Conservation (phyloP, 2,329 filamentous ascomycete genomes). For the Chaetomium globosum region DNA sequence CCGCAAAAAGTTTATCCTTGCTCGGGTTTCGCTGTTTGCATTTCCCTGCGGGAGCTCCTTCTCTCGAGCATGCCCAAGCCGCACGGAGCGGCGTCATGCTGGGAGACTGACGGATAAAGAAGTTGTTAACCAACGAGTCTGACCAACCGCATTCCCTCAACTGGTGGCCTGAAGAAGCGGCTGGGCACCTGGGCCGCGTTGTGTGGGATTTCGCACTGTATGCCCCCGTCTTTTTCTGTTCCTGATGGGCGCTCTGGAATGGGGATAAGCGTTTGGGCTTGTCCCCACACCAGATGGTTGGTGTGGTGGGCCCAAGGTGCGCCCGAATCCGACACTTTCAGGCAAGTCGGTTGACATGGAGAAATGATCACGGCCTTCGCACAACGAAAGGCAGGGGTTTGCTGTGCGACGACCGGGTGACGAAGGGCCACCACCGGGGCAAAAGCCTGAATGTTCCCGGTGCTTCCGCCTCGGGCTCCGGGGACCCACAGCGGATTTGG, state of each 20-base stretch:
- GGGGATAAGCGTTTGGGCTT: constrained; percentile 2
- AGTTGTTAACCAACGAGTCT: not conserved
- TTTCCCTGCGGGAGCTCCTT: constrained; percentile 1
- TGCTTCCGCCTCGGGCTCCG: not conserved
- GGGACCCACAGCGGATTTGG: constrained; percentile 14
- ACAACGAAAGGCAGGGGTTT: constrained; percentile 10
- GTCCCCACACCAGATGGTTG: constrained; percentile 7
- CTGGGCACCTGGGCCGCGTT: not conserved
- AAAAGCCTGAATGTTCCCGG: constrained; percentile 13
- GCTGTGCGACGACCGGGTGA: constrained; percentile 11
- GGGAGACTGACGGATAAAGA: not conserved
- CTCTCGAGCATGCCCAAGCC: not conserved
- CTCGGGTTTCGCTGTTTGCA: not conserved
- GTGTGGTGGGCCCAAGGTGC: constrained; percentile 7
- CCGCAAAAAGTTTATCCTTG: constrained; percentile 11
- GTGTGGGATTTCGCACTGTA: constrained; percentile 15
- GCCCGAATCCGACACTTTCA: not conserved
- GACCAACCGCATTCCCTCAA: constrained; percentile 15
- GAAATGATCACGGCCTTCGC: not conserved
- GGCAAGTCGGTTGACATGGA: constrained; percentile 5
- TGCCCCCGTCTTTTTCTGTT: not conserved
- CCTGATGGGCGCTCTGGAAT: not conserved
- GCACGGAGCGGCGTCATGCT: not conserved
- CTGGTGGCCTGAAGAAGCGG: not conserved
- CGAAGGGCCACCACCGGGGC: not conserved